Base-by-base conservation (phyloP, 2,329 filamentous ascomycete genomes). In the Nothopassalora personata region DNA sequence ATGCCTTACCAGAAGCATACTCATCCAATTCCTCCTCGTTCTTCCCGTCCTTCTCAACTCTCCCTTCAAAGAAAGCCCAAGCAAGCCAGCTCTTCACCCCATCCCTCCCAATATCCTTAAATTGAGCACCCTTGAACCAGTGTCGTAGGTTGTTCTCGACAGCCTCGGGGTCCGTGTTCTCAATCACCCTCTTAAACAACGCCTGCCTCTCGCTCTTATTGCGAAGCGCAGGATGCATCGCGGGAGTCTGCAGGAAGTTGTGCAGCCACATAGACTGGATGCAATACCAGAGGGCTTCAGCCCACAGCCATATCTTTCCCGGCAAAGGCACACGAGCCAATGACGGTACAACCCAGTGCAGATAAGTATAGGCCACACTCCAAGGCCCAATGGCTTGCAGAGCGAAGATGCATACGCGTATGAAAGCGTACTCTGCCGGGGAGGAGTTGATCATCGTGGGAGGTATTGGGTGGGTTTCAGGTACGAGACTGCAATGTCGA, bases 51-150 rank as follows among this genome's bases (percentile, higher is more conserved):
- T 87, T 83, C 81, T 65, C 79, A 78, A 53, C 87, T 72, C 68
- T 88, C 84, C 43, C 88, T 82, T 72, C 70, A 54, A 66, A 82
- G 67, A 90, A 84, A 1, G 83, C 86, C 87, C 87, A 90, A 5
- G 81, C 76, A 23, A 88, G 72, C 65, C 88, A 89, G 60, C 88
- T 83, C 65, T 79, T 80, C 51, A 89, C 72, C 63, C 89, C 88
- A 15, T 88, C 85, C 13, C 81, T 76, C 36, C 80, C 77, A 56
- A 90, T 83, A 36, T 86, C 83, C n/a, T 75, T 69, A 1, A 77
- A 58, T 10, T 80, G 75, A 1, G 86, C 83, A 34, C 81, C 83
- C 27, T 84, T 75, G 63, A 89, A 89, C 87, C 87, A 90, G 63
- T 78, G 77, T 46, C 75, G 77, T 50, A 90, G 64, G 66, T 87